Conservation (phyloP, 1,284 basidiomycete genomes). For the Cryptococcus sp. region DNA sequence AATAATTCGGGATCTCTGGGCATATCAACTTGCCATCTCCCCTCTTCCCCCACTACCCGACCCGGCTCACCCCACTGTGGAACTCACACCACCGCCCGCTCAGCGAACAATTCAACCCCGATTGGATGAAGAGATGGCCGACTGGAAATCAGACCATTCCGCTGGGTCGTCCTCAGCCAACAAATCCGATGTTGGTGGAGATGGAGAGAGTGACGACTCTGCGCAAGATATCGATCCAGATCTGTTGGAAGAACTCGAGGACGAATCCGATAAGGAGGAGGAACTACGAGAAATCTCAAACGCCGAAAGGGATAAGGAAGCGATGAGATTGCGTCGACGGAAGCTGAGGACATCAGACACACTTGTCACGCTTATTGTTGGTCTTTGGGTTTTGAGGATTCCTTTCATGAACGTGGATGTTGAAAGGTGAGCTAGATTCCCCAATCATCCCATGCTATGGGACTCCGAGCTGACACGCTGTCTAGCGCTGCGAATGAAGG, state of each 20-base stretch:
- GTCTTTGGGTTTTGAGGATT: constrained; percentile 74
- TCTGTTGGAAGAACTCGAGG: constrained; percentile 14
- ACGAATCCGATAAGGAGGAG: constrained; percentile 29
- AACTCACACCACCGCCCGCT: neutral
- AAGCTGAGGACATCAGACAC: constrained; percentile 35
- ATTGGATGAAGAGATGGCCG: constrained; percentile 6
- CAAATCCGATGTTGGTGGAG: constrained; percentile 23
- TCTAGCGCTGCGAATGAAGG: constrained; percentile 60
- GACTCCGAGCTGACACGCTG: too few species aligned
- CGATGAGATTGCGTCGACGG: constrained; percentile 17
- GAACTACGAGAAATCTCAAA: neutral
- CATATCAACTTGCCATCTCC: constrained; percentile 67
- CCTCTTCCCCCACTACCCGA: constrained; percentile 61
- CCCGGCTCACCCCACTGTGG: neutral
- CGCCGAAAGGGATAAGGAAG: constrained; percentile 1
- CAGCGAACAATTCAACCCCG: constrained; percentile 1
- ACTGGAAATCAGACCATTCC: constrained; percentile 8
- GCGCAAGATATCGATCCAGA: constrained; percentile 33
- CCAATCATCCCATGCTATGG: neutral
- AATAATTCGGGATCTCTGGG: constrained; percentile 79
- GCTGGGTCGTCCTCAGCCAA: constrained; percentile 1
- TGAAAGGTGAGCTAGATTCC: constrained; percentile 59
- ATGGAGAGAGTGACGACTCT: constrained; percentile 22
- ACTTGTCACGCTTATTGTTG: constrained; percentile 60
- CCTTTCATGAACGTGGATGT: constrained; percentile 75